phyloP scores from a whole-genome alignment of 371 early-diverging fungal species.

The Mucor piriformis region DNA sequence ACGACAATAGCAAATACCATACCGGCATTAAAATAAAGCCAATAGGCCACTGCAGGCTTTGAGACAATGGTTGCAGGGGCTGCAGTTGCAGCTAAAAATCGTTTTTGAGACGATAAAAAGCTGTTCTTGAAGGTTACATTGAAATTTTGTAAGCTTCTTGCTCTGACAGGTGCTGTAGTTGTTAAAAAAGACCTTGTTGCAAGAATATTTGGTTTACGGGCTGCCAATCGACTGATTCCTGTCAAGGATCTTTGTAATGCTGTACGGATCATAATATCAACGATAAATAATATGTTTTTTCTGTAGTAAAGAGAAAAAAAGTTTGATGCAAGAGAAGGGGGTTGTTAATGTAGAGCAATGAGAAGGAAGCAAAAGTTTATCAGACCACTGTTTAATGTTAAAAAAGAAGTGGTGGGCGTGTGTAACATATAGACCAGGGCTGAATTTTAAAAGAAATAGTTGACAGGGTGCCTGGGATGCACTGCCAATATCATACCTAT shows the following conservation, averaged over 20 bases:
- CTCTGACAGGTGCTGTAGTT: background rate
- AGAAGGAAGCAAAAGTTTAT: background rate
- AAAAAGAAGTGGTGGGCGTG: background rate
- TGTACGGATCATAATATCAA: conserved; percentile 5
- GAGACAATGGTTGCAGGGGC: conserved; percentile 22
- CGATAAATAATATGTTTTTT: background rate
- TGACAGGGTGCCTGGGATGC: background rate
- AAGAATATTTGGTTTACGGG: background rate
- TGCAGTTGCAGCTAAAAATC: background rate
- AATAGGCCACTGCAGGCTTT: conserved; percentile 84
- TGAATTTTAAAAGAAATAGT: background rate
- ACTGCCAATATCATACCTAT: too few species aligned
- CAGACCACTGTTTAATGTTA: background rate
- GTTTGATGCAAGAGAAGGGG: background rate
- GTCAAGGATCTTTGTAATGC: conserved; percentile 5
- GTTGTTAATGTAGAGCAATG: background rate
- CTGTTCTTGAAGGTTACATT: background rate
- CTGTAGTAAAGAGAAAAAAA: background rate
- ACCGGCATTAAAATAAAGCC: conserved; percentile 87
- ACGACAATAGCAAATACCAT: conserved; percentile 94
- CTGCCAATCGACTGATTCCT: background rate
- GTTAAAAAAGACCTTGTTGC: conserved; percentile 1
- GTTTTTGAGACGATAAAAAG: background rate
- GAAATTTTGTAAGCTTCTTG: background rate
- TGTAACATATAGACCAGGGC: background rate